These are phyloP conservation scores for Jacaranda mimosifolia DNA, from an alignment of 257 asterid species.

Conservation along the genomic window DNA sequence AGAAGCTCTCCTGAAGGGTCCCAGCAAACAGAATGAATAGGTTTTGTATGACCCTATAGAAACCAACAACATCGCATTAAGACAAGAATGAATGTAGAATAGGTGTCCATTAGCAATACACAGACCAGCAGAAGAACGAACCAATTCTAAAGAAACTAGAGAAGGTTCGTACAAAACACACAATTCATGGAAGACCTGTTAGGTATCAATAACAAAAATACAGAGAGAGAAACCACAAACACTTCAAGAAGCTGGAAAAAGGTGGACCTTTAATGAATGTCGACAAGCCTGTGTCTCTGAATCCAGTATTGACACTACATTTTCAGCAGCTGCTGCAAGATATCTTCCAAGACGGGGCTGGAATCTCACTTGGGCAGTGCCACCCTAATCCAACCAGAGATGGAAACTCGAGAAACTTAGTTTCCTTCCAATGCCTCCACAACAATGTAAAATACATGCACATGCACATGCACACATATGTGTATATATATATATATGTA, in stretches of 20 bases:
- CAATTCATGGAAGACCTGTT: background rate
- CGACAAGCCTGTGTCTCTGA: conserved; percentile 80
- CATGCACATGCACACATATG: background rate
- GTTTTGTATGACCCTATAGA: conserved; percentile 80
- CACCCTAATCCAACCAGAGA: conserved; percentile 70
- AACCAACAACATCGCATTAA: background rate
- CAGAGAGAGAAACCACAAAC: background rate
- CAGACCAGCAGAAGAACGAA: background rate
- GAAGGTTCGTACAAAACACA: background rate
- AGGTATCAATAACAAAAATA: too few species aligned
- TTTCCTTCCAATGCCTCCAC: background rate
- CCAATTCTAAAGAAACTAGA: background rate
- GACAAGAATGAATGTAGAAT: background rate
- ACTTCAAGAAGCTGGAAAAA: background rate
- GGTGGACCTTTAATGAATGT: conserved; percentile 76
- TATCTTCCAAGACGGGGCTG: conserved; percentile 91
- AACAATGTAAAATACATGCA: background rate
- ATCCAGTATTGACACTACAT: conserved; percentile 85
- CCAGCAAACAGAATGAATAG: conserved; percentile 83
- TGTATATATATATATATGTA: background rate
- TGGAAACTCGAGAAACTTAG: conserved; percentile 13
- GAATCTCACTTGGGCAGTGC: conserved; percentile 86
- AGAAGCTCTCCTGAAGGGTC: conserved; percentile 87
- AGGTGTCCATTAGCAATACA: background rate
- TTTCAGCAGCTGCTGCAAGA: conserved; percentile 97